Conservation (phyloP, 2,329 filamentous ascomycete genomes). For the Colletotrichum noveboracense region DNA sequence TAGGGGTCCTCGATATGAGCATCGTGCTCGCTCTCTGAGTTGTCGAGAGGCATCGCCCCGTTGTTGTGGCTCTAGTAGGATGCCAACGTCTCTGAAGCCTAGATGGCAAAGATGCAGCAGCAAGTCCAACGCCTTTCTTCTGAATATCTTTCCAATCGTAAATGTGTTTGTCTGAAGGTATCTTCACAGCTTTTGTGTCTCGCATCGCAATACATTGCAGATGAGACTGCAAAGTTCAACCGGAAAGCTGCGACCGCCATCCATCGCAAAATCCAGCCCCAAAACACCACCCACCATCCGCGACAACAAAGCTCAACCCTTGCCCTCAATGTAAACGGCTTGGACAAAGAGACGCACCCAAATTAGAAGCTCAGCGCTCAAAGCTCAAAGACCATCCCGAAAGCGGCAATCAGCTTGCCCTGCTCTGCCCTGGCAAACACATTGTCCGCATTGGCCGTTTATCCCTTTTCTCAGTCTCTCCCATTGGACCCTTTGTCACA, state of each 20-base stretch:
- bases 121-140: not conserved
- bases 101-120: not conserved
- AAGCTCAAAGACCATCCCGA: not conserved
- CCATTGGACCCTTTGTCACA: slow-evolving; percentile 2
- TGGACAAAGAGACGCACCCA: not conserved
- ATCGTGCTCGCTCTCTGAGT: not conserved
- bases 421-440: not conserved
- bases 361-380: not conserved
- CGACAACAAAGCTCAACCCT: not conserved
- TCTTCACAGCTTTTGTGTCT: not conserved
- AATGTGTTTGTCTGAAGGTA: not conserved
- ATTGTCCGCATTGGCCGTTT: slow-evolving; percentile 9
- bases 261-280: not conserved
- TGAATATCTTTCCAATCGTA: not conserved
- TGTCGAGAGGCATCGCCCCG: not conserved
- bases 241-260: not conserved
- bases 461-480: not conserved
- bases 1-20: not conserved
- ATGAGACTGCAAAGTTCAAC: not conserved
- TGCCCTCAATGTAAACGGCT: not conserved
- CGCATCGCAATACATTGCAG: not conserved
- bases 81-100: not conserved
- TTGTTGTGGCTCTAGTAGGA: not conserved
- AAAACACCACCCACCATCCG: not conserved
- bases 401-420: not conserved